Evolutionary conservation across 345 rosid genomes (phyloP).

Genomic region (Rubroshorea leprosula): DNA sequence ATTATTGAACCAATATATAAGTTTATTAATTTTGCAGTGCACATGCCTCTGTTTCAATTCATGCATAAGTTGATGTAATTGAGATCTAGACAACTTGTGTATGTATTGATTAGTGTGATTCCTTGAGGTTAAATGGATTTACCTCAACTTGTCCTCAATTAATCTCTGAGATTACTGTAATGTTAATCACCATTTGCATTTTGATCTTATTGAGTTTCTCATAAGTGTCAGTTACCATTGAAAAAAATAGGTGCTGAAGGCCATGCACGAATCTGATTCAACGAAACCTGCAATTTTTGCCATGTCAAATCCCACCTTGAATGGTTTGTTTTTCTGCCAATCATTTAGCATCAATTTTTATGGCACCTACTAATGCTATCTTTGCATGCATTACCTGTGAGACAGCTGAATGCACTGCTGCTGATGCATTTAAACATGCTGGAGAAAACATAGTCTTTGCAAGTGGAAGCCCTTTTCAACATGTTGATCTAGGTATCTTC

Average conservation of each 20-base stretch:
- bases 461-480: constrained; percentile 96
- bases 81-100: background rate
- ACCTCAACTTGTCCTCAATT: background rate
- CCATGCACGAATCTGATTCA: constrained; percentile 80
- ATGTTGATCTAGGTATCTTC: constrained; percentile 68
- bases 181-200: constrained; percentile 7
- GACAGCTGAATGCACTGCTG: constrained; percentile 95
- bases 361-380: constrained; percentile 13
- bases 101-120: background rate
- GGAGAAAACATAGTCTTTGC: constrained; percentile 91
- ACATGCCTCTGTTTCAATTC: background rate
- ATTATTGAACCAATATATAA: no score
- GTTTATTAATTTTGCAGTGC: background rate
- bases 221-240: constrained; percentile 14
- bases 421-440: constrained; percentile 87
- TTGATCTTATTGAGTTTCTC: constrained; percentile 5
- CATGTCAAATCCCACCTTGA: constrained; percentile 95
- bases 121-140: background rate
- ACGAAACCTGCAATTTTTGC: constrained; percentile 91
- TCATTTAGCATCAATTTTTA: constrained; percentile 8
- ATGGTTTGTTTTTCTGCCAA: constrained; percentile 48
- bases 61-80: background rate
- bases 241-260: constrained; percentile 78
- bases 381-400: constrained; percentile 18
- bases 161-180: background rate